A percentile compares a stretch with the other conserved stretches of the same genome.
Evolutionary conservation across 2,329 filamentous ascomycete species (phyloP).

Genomic region (Monosporascus sp.): DNA sequence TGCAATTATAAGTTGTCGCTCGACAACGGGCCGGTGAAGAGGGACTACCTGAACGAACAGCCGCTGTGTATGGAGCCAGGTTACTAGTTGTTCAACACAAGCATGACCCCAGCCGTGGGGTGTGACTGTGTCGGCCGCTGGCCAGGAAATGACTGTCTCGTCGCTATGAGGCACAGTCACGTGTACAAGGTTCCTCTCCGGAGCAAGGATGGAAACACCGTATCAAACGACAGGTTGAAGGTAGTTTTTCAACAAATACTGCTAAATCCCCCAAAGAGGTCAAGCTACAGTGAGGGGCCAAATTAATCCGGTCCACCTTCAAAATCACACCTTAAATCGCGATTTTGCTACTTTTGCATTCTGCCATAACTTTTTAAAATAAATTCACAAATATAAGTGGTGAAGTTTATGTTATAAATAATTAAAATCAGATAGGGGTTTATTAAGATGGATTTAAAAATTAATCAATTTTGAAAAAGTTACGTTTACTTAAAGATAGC

Average conservation of each 20-base stretch:
- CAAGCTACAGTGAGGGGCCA: too few relatives aligned
- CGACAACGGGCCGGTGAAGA: constrained; percentile 3
- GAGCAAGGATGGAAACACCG: neutral
- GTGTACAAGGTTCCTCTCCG: constrained; percentile 5
- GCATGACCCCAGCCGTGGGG: neutral
- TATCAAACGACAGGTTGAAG: constrained; percentile 1
- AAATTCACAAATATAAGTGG: too few relatives aligned
- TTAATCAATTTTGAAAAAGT: too few relatives aligned
- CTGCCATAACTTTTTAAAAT: too few relatives aligned
- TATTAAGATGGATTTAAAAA: too few relatives aligned
- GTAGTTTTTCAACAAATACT: constrained; percentile 6
- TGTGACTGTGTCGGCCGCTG: constrained; percentile 6
- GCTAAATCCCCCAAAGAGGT: neutral
- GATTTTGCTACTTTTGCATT: too few relatives aligned
- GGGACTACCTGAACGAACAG: constrained; percentile 3
- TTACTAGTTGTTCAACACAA: constrained; percentile 7
- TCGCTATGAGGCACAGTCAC: constrained; percentile 5
- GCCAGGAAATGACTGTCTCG: constrained; percentile 5
- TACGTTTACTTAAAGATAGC: too few relatives aligned
- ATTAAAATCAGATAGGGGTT: too few relatives aligned
- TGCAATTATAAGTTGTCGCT: constrained; percentile 2
- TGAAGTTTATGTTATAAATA: too few relatives aligned
- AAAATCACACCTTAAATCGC: too few relatives aligned
- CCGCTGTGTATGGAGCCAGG: constrained; percentile 4
- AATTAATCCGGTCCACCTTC: too few relatives aligned